Evolutionary conservation across 2,329 filamentous ascomycete species (phyloP), one percentile per base, ranked within the genome.

Genomic region (Eurotiales sp.): DNA sequence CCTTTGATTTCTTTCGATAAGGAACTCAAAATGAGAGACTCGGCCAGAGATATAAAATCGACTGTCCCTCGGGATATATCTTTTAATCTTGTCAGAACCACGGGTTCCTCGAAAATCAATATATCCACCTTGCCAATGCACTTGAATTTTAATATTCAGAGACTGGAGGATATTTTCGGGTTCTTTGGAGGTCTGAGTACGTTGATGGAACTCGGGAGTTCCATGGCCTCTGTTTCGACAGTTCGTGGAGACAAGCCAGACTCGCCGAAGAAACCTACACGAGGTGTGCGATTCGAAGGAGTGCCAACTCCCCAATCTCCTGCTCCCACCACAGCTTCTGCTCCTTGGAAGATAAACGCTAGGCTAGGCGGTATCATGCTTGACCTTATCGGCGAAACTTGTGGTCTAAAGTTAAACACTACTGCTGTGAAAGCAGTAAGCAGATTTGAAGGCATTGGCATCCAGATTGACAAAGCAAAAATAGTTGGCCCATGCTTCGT

Each of bases 151-250:
- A 88, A 97, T 63, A 73, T 96, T 14, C 85, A 86, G 56, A 81
- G 82, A 50, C 72, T 97, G 19, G 93, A 97, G 59, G 90, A 96
- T 61, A 88, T 88, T 0, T 84, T 97, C 54, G 83, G 83, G 51
- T 90, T 88, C 78, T 91, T 96, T 69, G 93, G 93, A 30, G 93
- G 93, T 0, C 75, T 99, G 39, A 96, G 91, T 66, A 90, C 90
- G 58, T 86, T 99, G 47, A 74, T 99, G 39, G 95, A 93, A 61
- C 81, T 96, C 66, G 88, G 90, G 56, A 87, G 82, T 53, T 96
- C 92, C 0, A 87, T 95, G 56, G 83, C 86, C 10, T 90, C 88
- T 1, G 86, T 82, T 54, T 79, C 82, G n/a, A 82, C 84, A 1
- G 61, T 68, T 57, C 65, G 72, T 63, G 64, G 60, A 11, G 67